Conservation (phyloP, 306 rosid genomes). For the Begonia peltatifolia region DNA sequence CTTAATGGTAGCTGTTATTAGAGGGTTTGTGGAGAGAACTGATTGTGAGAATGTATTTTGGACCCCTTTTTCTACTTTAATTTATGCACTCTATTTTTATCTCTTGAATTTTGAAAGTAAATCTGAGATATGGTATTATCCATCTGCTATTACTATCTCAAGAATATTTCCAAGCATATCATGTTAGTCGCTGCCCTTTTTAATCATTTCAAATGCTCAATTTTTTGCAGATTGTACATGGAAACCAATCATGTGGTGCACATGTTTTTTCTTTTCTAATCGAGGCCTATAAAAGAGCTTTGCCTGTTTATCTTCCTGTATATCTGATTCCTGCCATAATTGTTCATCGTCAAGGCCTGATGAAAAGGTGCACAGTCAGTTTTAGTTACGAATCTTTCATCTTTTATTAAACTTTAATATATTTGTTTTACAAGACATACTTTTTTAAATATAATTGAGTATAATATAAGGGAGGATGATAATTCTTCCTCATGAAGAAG, state of each 20-base stretch:
- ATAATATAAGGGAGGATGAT: too few species aligned
- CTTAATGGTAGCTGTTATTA: too few species aligned
- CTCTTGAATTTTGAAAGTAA: background rate
- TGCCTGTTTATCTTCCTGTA: slow-evolving; percentile 92
- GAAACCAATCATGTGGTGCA: slow-evolving; percentile 61
- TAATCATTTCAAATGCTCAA: background rate
- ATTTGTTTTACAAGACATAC: too few species aligned
- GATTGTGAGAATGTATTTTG: too few species aligned
- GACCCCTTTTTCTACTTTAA: background rate
- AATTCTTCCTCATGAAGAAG: too few species aligned
- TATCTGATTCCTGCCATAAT: slow-evolving; percentile 87
- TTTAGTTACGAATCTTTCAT: too few species aligned
- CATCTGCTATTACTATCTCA: background rate
- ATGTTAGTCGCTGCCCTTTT: too few species aligned
- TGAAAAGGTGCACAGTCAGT: slow-evolving; percentile 36
- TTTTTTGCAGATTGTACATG: slow-evolving; percentile 76
- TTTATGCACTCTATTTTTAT: background rate
- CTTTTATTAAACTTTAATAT: too few species aligned
- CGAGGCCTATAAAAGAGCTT: slow-evolving; percentile 82
- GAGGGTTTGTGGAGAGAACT: too few species aligned
- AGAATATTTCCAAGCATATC: background rate
- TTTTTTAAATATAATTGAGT: too few species aligned
- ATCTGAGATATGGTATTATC: background rate
- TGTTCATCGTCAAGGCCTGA: slow-evolving; percentile 77
- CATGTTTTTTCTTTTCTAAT: slow-evolving; percentile 61